phyloP scores from a whole-genome alignment of 306 rosid species.

The Coriaria nepalensis region DNA sequence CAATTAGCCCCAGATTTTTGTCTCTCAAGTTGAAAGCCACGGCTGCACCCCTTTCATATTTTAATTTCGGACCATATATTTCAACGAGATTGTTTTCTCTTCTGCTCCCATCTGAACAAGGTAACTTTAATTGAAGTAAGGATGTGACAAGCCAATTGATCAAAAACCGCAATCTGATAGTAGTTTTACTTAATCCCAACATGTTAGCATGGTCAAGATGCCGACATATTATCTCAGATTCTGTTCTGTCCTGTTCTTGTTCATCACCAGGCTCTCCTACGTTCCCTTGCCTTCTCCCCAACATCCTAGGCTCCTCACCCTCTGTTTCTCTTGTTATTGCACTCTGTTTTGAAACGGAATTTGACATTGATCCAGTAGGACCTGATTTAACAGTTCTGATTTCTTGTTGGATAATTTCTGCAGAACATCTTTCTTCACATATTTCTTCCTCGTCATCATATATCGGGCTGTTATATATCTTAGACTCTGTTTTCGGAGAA shows the following conservation, averaged over 20 bases:
- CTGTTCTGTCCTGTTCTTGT: constrained; percentile 47
- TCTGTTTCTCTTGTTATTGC: constrained; percentile 96
- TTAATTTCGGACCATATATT: constrained; percentile 87
- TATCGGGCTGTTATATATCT: constrained; percentile 63
- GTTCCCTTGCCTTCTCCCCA: constrained; percentile 74
- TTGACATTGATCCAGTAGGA: constrained; percentile 18
- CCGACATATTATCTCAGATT: constrained; percentile 60
- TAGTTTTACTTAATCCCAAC: constrained; percentile 92
- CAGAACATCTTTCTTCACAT: constrained; percentile 46
- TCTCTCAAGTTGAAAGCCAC: constrained; percentile 86
- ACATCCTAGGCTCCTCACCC: constrained; percentile 78
- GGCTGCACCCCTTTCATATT: constrained; percentile 93
- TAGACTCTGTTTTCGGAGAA: constrained; percentile 58
- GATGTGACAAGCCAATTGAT: constrained; percentile 95
- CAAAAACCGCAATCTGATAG: constrained; percentile 69
- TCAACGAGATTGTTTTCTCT: constrained; percentile 48
- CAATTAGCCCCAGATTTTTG: constrained; percentile 46
- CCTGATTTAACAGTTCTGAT: constrained; percentile 38
- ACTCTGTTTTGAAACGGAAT: constrained; percentile 49
- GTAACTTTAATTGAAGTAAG: constrained; percentile 55
- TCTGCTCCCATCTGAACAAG: constrained; percentile 34
- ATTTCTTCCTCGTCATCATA: constrained; percentile 69
- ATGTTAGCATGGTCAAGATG: constrained; percentile 64
- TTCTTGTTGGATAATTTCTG: constrained; percentile 26
- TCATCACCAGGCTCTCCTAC: constrained; percentile 68